These are phyloP conservation scores for Boletellus ananiceps DNA, from an alignment of 768 basidiomycete species.

Conservation along the genomic window DNA sequence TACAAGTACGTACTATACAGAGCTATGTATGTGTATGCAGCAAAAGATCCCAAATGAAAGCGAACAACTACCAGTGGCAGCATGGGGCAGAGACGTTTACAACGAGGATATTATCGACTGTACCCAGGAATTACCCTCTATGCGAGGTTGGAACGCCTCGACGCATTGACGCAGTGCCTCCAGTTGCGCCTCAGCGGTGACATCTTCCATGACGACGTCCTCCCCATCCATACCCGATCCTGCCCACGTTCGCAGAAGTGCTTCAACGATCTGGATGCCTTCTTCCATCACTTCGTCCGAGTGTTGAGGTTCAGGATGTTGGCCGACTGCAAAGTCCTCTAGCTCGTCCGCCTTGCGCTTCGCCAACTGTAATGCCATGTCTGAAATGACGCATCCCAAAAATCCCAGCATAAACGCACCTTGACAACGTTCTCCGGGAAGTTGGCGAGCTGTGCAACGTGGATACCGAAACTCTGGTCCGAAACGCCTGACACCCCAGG, in stretches of 20 bases:
- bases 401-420: slow-evolving; percentile 35
- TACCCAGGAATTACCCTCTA: slow-evolving; percentile 80
- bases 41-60: not conserved
- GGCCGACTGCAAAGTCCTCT: slow-evolving; percentile 67
- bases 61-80: not conserved
- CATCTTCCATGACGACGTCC: slow-evolving; percentile 51
- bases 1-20: slow-evolving; percentile 5
- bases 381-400: not conserved
- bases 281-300: slow-evolving; percentile 63
- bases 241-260: slow-evolving; percentile 70
- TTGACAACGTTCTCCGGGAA: slow-evolving; percentile 94
- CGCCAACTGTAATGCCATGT: slow-evolving; percentile 55
- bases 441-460: slow-evolving; percentile 95
- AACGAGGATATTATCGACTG: slow-evolving; percentile 49
- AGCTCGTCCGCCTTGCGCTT: slow-evolving; percentile 88
- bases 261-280: slow-evolving; percentile 77
- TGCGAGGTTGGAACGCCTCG: slow-evolving; percentile 57
- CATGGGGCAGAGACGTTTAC: slow-evolving; percentile 14
- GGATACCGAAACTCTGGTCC: slow-evolving; percentile 98
- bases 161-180: slow-evolving; percentile 55
- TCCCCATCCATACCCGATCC: slow-evolving; percentile 35
- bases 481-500: slow-evolving; percentile 58
- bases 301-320: slow-evolving; percentile 40
- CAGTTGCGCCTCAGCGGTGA: slow-evolving; percentile 34
- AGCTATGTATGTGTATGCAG: slow-evolving; percentile 1